Evolutionary conservation across 2,329 filamentous ascomycete species (phyloP), one percentile per base, ranked within the genome.

Genomic region (Cytospora piceae): DNA sequence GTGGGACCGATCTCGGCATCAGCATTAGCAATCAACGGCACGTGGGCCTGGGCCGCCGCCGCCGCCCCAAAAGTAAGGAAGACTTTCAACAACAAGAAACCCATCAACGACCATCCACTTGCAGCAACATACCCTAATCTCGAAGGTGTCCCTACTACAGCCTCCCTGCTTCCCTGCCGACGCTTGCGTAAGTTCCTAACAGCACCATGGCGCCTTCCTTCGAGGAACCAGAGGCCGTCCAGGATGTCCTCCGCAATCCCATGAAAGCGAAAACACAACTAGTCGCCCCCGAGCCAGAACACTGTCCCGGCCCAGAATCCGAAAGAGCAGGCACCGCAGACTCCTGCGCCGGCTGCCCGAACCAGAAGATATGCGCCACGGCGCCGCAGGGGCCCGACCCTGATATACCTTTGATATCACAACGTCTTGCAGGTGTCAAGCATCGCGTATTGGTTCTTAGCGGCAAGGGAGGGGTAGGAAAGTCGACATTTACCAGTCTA

Each of bases 391-490:
- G 94, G 0, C 94, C 95, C 2, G 95, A 99, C 76, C 94, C 94
- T 0, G 95, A 99, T 77, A 92, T 98, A 55, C 89, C 93, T 3
- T 77, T 95, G 70, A 97, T 99, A 72, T 90, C 93, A 20, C 86
- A 90, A 64, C 91, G 94, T 4, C 88, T 99, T 3, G 84, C 89
- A 14, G 87, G 87, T 60, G 91, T 99, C 69, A 87, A 88, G 72
- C 94, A 98, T 81, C 98, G 98, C 79, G 90, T 99, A 65, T 85
- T 99, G 60, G 89, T 99, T 7, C 84, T 99, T 5, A 94, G 90
- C 60, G 95, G 95, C 68, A 99, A 98, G 82, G 95, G 95, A 68
- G 95, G 95, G 56, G 95, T 99, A 0, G 95, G 95, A 9, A 99
- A 99, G 80, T 95, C 91, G 71, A 98, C 95, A 0, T 96, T 98